Percentiles rank a stretch among this genome's conserved stretches.
phyloP scores from a whole-genome alignment of 1,139 yeast genomes.

The Nadsonia starkeyi-henricii region DNA sequence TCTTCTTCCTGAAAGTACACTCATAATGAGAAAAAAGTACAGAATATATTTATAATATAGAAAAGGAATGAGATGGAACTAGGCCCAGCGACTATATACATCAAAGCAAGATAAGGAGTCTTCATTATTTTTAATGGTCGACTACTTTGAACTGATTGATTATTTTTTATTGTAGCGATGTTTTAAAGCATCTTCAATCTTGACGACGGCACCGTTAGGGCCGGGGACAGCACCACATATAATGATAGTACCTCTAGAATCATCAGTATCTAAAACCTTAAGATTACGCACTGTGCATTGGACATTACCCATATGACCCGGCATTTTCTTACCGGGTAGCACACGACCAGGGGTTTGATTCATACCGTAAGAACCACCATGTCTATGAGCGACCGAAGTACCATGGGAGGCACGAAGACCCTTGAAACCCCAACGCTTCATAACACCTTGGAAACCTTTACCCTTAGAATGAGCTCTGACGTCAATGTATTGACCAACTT shows the following conservation, averaged over 20 bases:
- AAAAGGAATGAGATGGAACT: no score
- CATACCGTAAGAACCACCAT: slow-evolving; percentile 96
- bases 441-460: slow-evolving; percentile 96
- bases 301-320: slow-evolving; percentile 87
- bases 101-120: no score
- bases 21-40: no score
- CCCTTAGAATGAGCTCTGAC: slow-evolving; percentile 72
- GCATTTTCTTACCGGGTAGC: slow-evolving; percentile 94
- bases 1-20: no score
- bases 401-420: slow-evolving; percentile 95
- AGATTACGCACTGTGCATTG: slow-evolving; percentile 64
- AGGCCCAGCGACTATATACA: no score
- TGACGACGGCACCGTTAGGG: slow-evolving; percentile 61
- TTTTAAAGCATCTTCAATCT: slow-evolving; percentile 63
- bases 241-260: slow-evolving; percentile 64
- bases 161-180: slow-evolving; percentile 10
- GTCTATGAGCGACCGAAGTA: slow-evolving; percentile 85
- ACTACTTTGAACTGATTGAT: no score
- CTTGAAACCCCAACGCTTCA: slow-evolving; percentile 87
- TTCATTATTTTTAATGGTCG: no score
- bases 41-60: no score
- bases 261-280: slow-evolving; percentile 65
- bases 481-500: slow-evolving; percentile 74
- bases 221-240: slow-evolving; percentile 92
- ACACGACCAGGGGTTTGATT: slow-evolving; percentile 93